Evolutionary conservation across 1,139 yeast species (phyloP).

Genomic region (Candida smagusa): DNA sequence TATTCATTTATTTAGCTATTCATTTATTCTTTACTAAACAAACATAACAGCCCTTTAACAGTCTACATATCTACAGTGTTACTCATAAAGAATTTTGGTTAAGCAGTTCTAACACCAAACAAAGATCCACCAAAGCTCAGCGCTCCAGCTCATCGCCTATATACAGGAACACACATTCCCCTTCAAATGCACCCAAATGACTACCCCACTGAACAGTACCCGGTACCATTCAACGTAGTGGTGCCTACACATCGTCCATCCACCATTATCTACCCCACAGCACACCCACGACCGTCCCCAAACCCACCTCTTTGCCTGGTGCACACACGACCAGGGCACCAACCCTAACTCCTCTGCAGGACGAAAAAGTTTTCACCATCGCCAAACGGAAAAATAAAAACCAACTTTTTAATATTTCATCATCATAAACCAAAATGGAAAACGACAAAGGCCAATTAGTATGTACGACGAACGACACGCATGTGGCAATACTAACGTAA

Average conservation of each 20-base stretch:
- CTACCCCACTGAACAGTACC: too few species aligned
- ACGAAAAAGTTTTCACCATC: conserved; percentile 7
- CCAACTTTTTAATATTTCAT: conserved; percentile 8
- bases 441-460: conserved; percentile 99
- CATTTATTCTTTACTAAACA: too few species aligned
- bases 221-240: too few species aligned
- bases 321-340: conserved; percentile 14
- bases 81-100: too few species aligned
- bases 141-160: too few species aligned
- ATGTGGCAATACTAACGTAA: conserved; percentile 26
- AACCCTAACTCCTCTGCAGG: conserved; percentile 12
- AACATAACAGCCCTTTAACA: too few species aligned
- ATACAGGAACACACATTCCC: too few species aligned
- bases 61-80: too few species aligned
- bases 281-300: not conserved
- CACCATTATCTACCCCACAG: not conserved
- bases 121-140: too few species aligned
- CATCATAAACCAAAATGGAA: conserved; percentile 73
- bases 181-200: too few species aligned
- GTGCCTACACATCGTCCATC: not conserved
- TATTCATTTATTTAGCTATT: too few species aligned
- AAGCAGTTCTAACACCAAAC: too few species aligned
- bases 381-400: not conserved
- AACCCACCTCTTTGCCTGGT: not conserved
- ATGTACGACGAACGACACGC: conserved; percentile 41